phyloP scores from a whole-genome alignment of 495 filamentous ascomycete species.

The Talaromyces liani region DNA sequence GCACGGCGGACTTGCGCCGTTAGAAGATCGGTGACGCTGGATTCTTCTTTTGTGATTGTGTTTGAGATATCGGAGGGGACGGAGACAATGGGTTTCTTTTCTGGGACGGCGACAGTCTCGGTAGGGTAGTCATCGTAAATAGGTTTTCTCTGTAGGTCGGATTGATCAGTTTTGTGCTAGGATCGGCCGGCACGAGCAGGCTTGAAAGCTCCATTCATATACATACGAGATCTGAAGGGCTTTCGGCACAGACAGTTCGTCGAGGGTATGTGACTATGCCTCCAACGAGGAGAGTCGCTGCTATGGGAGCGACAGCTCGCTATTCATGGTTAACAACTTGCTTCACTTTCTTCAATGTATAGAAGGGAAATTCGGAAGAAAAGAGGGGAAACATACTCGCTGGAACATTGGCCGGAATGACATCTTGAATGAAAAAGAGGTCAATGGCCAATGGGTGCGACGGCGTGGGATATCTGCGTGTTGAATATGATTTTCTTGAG shows the following conservation, averaged over 20 bases:
- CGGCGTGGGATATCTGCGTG: neutral
- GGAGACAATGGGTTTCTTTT: slow-evolving; percentile 21
- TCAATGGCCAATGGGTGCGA: slow-evolving; percentile 14
- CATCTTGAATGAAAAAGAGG: slow-evolving; percentile 20
- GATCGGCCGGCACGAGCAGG: neutral
- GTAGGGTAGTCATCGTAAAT: slow-evolving; percentile 73
- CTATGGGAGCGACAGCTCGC: slow-evolving; percentile 51
- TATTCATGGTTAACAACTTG: slow-evolving; percentile 24
- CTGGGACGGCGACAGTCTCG: slow-evolving; percentile 21
- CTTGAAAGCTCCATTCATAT: slow-evolving; percentile 1
- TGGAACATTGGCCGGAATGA: slow-evolving; percentile 42
- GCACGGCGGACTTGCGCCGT: slow-evolving; percentile 72
- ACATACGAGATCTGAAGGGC: slow-evolving; percentile 31
- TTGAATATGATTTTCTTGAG: neutral
- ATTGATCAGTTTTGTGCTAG: neutral
- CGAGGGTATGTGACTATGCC: slow-evolving; percentile 48
- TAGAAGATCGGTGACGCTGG: slow-evolving; percentile 85
- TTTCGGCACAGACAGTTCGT: slow-evolving; percentile 49
- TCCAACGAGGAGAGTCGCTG: slow-evolving; percentile 45
- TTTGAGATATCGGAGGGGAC: slow-evolving; percentile 14
- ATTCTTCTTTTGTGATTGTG: slow-evolving; percentile 36
- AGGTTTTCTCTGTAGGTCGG: slow-evolving; percentile 55
- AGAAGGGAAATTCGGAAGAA: neutral
- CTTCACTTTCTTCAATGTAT: neutral
- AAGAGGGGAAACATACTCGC: slow-evolving; percentile 24